Evolutionary conservation across 2,329 filamentous ascomycete genomes (phyloP).

Genomic region (Fusarium vanettenii): DNA sequence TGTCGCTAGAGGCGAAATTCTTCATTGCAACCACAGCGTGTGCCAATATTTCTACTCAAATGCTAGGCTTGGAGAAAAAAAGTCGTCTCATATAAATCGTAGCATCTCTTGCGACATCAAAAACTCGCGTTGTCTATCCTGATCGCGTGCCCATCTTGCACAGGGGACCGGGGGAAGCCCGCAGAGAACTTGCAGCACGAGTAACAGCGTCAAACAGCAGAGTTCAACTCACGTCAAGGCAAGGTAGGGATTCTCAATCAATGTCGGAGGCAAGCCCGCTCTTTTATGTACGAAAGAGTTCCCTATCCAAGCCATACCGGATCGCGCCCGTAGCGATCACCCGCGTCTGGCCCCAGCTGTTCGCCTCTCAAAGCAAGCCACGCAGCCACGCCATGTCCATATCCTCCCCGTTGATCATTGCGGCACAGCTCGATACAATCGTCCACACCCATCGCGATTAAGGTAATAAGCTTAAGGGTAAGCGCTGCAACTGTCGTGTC

Average conservation of each 20-base stretch:
- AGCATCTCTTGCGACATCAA: neutral
- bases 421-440: neutral
- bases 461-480: constrained; percentile 27
- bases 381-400: neutral
- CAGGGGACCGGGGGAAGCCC: neutral
- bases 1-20: neutral
- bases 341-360: neutral
- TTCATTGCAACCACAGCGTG: neutral
- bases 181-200: neutral
- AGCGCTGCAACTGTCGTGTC: neutral
- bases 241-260: neutral
- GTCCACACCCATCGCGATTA: neutral
- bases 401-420: neutral
- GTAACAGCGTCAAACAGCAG: neutral
- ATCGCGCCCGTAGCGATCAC: neutral
- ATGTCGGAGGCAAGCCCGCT: neutral
- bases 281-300: neutral
- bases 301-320: neutral
- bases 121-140: neutral
- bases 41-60: neutral
- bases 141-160: neutral
- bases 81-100: neutral
- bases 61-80: neutral
- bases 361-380: neutral
- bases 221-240: neutral